These are phyloP conservation scores for Hypoxylon trugodes DNA, from an alignment of 495 filamentous ascomycete genomes.

Conservation along the genomic window DNA sequence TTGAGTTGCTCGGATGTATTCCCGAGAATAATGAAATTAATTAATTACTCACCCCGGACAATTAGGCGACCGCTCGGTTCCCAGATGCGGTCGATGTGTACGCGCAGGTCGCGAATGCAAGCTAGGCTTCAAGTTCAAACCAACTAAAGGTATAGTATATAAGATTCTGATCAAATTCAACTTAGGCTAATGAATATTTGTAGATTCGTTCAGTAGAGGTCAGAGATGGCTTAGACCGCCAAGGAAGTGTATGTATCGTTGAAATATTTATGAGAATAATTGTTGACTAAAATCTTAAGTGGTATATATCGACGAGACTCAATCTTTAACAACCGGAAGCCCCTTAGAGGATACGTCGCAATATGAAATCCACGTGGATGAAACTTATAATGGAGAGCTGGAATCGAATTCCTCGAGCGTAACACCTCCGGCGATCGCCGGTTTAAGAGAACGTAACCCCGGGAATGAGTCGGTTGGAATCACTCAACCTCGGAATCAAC, in stretches of 20 bases:
- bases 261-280: neutral
- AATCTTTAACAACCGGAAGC: constrained; percentile 21
- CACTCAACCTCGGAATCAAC: neutral
- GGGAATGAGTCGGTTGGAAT: neutral
- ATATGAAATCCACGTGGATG: constrained; percentile 28
- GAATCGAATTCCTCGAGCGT: constrained; percentile 15
- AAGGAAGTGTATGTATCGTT: constrained; percentile 29
- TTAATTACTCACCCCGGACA: neutral
- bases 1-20: neutral
- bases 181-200: constrained; percentile 2
- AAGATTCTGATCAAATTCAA: neutral
- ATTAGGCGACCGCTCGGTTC: constrained; percentile 54
- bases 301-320: constrained; percentile 42
- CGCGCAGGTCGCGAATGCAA: constrained; percentile 44
- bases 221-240: constrained; percentile 42
- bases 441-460: neutral
- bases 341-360: constrained; percentile 21
- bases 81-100: constrained; percentile 52
- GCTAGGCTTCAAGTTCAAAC: constrained; percentile 45
- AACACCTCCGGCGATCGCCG: constrained; percentile 4
- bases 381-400: constrained; percentile 4
- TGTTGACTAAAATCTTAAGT: constrained; percentile 28
- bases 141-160: constrained; percentile 34
- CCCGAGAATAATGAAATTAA: neutral
- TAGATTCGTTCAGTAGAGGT: constrained; percentile 37